phyloP scores from a whole-genome alignment of 352 stramenopile genomes.

The Pythium scleroteichum region DNA sequence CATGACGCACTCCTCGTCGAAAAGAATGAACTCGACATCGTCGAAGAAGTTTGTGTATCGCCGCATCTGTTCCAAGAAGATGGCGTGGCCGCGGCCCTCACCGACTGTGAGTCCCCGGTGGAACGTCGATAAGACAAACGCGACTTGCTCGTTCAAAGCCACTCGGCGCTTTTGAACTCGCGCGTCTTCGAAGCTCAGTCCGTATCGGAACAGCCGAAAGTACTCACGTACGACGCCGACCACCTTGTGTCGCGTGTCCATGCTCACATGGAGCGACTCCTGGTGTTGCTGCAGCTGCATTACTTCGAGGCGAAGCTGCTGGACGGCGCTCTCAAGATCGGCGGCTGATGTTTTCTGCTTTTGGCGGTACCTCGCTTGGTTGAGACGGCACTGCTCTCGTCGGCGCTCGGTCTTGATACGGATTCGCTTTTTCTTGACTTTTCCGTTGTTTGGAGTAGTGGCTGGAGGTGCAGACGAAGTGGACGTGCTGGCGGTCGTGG shows the following conservation, averaged over 20 bases:
- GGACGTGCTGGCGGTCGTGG: too few species aligned
- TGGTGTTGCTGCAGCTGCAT: slow-evolving; percentile 27
- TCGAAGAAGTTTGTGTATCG: slow-evolving; percentile 16
- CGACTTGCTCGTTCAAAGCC: slow-evolving; percentile 11
- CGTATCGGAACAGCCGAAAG: slow-evolving; percentile 30
- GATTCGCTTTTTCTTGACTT: slow-evolving; percentile 18
- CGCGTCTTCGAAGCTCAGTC: slow-evolving; percentile 5
- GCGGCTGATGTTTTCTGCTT: background rate
- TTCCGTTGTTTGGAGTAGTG: too few species aligned
- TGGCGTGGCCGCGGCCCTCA: slow-evolving; percentile 1
- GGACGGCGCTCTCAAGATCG: background rate
- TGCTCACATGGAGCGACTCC: slow-evolving; percentile 1
- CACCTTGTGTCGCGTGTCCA: background rate
- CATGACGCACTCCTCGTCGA: background rate
- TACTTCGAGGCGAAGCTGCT: slow-evolving; percentile 40
- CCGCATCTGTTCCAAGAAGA: slow-evolving; percentile 15
- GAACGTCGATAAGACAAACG: slow-evolving; percentile 12
- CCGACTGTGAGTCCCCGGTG: slow-evolving; percentile 1
- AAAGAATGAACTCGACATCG: background rate
- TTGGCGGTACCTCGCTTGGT: slow-evolving; percentile 34
- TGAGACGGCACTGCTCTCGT: slow-evolving; percentile 36
- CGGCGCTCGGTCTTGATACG: slow-evolving; percentile 31
- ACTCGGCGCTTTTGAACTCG: too few species aligned
- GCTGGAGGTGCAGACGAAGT: too few species aligned
- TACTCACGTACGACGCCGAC: slow-evolving; percentile 24